Evolutionary conservation across 1,284 basidiomycete species (phyloP), one percentile per base, ranked within the genome.

Genomic region (Mycena citricolor): DNA sequence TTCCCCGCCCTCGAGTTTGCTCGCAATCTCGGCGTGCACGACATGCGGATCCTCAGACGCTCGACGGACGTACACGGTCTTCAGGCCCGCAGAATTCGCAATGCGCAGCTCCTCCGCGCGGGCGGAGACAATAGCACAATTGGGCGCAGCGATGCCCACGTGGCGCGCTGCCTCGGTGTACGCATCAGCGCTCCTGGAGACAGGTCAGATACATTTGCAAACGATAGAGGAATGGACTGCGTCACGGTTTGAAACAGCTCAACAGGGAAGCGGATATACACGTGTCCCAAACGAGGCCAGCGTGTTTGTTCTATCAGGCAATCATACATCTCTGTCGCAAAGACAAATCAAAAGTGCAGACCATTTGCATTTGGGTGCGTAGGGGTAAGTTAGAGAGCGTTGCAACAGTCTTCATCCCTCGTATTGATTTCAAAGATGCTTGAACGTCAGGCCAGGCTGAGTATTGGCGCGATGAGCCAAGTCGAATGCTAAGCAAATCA

Each of bases 301-400:
- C 48, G 26, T 48, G 44, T 29, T 43, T 24, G 28, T 32, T 78
- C 51, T 53, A 22, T 20, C 26, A 16, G 7, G 16, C 29, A 6
- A 13, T 20, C 10, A 23, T 22, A 17, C 12, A 17, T 22, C 24
- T 19, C 12, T 24, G 24, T 34, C 12, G 11, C 11, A 25, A 13
- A 8, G 24, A 16, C 6, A 17, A 26, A 12, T 13, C 10, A 21
- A 21, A 28, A 20, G 6, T 2, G 33, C 42, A 12, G n/a, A 50
- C 51, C 31, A 54, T 45, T 14, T 54, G 48, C 12, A 46, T 45
- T 14, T 50, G 48, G 17, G 45, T 32, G 4, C 52, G 41, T 32
- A 50, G 24, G 6, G 38, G 81, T 8, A 80, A 79, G 46, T 84
- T 85, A 0, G 82, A 83, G 0, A 86, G 63, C 4, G 75, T 68